phyloP scores from a whole-genome alignment of 2,329 filamentous ascomycete species.

The Berkeleyomyces basicola region DNA sequence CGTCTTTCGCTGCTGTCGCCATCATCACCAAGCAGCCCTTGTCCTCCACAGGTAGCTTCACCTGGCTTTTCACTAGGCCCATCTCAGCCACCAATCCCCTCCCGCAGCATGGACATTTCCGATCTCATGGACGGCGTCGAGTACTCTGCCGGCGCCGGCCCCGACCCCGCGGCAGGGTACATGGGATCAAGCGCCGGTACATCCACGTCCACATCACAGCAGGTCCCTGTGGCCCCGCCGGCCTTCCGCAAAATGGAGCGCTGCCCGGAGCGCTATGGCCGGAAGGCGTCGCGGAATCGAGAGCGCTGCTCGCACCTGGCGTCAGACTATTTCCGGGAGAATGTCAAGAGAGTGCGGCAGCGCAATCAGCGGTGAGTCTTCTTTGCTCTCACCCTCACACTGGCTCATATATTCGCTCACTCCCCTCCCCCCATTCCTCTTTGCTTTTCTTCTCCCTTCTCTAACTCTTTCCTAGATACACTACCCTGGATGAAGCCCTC shows the following conservation, averaged over 20 bases:
- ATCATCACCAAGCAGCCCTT: no score
- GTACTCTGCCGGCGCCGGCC: constrained; percentile 1
- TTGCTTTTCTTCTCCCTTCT: background rate
- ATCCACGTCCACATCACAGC: background rate
- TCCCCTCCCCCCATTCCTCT: constrained; percentile 17
- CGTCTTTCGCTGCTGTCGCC: no score
- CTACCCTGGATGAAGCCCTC: constrained; percentile 8
- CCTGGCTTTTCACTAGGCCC: background rate
- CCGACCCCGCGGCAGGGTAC: background rate
- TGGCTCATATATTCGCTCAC: constrained; percentile 13
- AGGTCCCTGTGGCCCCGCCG: background rate
- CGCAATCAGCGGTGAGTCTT: constrained; percentile 9
- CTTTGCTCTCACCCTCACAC: constrained; percentile 17
- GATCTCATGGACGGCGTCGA: constrained; percentile 13
- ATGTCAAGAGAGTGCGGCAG: constrained; percentile 12
- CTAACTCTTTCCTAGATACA: background rate
- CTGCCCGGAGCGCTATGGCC: constrained; percentile 10
- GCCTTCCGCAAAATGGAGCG: constrained; percentile 12
- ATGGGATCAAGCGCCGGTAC: background rate
- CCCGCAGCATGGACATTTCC: constrained; percentile 9
- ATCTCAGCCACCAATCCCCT: background rate
- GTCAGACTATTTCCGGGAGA: constrained; percentile 11
- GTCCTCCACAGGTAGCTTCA: background rate
- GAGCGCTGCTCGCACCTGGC: constrained; percentile 11
- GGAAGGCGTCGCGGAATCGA: constrained; percentile 10